Evolutionary conservation across 2,329 filamentous ascomycete species (phyloP), one percentile per base, ranked within the genome.

Genomic region (Fusarium sp.): DNA sequence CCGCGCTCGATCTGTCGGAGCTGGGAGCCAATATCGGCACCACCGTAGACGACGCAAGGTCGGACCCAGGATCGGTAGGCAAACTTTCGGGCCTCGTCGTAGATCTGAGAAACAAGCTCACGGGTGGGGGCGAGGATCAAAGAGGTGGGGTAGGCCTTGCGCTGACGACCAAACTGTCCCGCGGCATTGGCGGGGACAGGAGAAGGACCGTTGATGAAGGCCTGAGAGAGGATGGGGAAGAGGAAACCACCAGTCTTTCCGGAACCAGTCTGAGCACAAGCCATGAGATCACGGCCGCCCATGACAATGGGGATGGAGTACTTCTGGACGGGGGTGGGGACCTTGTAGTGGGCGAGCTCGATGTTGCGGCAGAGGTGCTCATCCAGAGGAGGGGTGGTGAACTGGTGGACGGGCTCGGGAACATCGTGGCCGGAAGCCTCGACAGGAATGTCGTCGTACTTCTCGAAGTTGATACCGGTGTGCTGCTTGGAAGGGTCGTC

Each of bases 211-310:
- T 92, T 95, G 81, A 94, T 90, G 89, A 95, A 98, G 63, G 96
- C 95, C 86, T 99, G 96, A n/a, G 97, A 98, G 60, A 99, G 91
- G 76, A 99, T 98, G 69, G 97, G 97, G 89, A 99, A 99, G 75
- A 99, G 88, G 91, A 99, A 99, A 89, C 97, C 97, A 88, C 97
- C 97, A 84, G 97, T 99, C 91, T 99, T 99, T 90, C 97, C 97
- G 81, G 97, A 99, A 92, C 96, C 97, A 79, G 97, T 99, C 90
- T 99, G 97, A 80, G 97, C 97, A 89, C 97, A 99, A 85, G 97
- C 97, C 97, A 99, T 99, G 83, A 99, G 89, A 86, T 99, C 97
- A 86, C 97, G 95, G 75, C 97, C 97, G 79, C 92, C 93, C 94
- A 98, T 98, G 82, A 99, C 97, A 81, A 99, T 99, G 77, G 97